Base-by-base conservation (phyloP, 768 basidiomycete species). In the Suillus weaverae region DNA sequence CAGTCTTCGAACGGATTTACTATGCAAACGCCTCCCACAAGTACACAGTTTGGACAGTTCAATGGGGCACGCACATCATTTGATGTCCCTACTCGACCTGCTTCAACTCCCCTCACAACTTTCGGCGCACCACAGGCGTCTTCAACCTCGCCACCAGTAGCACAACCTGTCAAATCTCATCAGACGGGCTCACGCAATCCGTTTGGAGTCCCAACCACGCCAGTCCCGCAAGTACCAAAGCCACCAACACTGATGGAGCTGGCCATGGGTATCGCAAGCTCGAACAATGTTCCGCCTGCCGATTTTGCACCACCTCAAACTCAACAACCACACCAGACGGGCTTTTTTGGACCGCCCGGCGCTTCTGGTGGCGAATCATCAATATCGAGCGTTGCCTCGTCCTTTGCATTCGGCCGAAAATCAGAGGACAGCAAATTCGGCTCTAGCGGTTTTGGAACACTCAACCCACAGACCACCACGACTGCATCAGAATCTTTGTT, bases 121-220 rank as follows among this genome's bases (percentile, higher is more conserved):
- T 70, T 80, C 43, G 70, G 68, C 38, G 54, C 67, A 56, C 65
- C 63, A 6, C 70, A 70, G 62, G 72, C 62, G 50, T 70, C 78
- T 35, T 67, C 73, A 36, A 70, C 72, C 7, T 78, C 83, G 7
- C 83, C 84, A 5, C 82, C 84, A 43, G 68, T 79, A 4, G 80
- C 83, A 3, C 87, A 89, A 70, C 87, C 88, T 8, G 84, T 98
- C 33, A 89, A 87, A 70, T 83, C 95, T 7, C 96, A 99, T 74
- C 88, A 91, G 74, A 99, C 97, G 4, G 97, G 97, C 33, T 93
- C 94, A 8, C 89, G 87, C 69, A 99, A 99, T 82, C 97, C 97
- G 4, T 99, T 99, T 68, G 96, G 95, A 7, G 85, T 86, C 36
- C 86, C 92, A 5, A 81, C 84, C 6, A 82, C 83, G 10, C 79